These are phyloP conservation scores for Pichia sp. DNA, from an alignment of 1,139 yeast genomes.

Conservation along the genomic window DNA sequence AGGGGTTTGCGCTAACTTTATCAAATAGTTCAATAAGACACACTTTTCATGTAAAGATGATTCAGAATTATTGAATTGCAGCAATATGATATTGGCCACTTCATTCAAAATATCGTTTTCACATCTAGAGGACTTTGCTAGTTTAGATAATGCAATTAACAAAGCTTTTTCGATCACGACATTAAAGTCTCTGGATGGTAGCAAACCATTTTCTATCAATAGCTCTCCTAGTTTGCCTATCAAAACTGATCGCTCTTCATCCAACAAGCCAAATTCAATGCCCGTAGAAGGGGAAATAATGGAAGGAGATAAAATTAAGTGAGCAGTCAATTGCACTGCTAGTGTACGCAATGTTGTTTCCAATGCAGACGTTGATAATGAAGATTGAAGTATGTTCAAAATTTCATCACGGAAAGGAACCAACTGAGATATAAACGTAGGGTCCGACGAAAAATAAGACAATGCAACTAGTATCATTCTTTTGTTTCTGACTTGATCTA, in stretches of 20 bases:
- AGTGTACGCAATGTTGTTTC: conserved; percentile 68
- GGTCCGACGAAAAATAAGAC: conserved; percentile 17
- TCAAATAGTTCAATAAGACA: conserved; percentile 9
- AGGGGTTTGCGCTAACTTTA: conserved; percentile 12
- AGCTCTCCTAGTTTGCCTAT: conserved; percentile 14
- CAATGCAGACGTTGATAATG: conserved; percentile 59
- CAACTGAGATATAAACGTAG: conserved; percentile 32
- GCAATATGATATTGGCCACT: conserved; percentile 11
- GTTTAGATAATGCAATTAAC: conserved; percentile 12
- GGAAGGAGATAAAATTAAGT: conserved; percentile 41
- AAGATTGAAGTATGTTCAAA: conserved; percentile 56
- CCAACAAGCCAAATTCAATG: conserved; percentile 13
- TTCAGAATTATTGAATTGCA: not conserved
- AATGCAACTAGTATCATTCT: conserved; percentile 15
- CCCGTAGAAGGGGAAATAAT: conserved; percentile 4
- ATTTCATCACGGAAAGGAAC: conserved; percentile 57
- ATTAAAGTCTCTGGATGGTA: conserved; percentile 7
- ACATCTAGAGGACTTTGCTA: conserved; percentile 11
- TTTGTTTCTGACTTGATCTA: conserved; percentile 15
- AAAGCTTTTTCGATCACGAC: conserved; percentile 14
- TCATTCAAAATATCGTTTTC: conserved; percentile 15
- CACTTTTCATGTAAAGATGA: conserved; percentile 5
- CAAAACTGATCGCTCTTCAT: conserved; percentile 15
- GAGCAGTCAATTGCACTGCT: conserved; percentile 60
- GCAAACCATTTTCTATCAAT: conserved; percentile 12